A percentile compares a stretch with the other conserved stretches of the same genome.
These are phyloP conservation scores for Passalora sequoiae DNA, from an alignment of 2,329 filamentous ascomycete genomes.

Conservation along the genomic window DNA sequence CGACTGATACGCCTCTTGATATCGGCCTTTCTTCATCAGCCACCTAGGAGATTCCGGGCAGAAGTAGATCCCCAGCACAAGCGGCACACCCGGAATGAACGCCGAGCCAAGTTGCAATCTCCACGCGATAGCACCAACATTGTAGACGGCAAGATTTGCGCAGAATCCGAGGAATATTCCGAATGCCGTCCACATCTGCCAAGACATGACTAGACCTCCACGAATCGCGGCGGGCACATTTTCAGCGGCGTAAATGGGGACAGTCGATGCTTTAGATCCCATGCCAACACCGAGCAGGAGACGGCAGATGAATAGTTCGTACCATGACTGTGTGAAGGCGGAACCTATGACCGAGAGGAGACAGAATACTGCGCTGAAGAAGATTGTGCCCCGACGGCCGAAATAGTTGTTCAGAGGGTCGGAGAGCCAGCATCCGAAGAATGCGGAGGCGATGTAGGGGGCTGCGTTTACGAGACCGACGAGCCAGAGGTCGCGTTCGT, in stretches of 20 bases:
- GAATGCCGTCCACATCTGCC: constrained; percentile 46
- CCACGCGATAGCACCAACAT: constrained; percentile 55
- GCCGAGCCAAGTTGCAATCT: constrained; percentile 58
- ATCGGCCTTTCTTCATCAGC: constrained; percentile 23
- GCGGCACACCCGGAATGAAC: constrained; percentile 59
- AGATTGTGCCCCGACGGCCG: constrained; percentile 30
- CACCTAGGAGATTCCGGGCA: constrained; percentile 37
- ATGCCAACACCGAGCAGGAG: constrained; percentile 62
- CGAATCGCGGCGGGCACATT: constrained; percentile 47
- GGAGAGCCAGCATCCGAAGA: constrained; percentile 21
- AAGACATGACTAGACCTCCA: constrained; percentile 31
- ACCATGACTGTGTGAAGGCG: constrained; percentile 60
- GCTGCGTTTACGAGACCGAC: constrained; percentile 48
- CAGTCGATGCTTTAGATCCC: constrained; percentile 39
- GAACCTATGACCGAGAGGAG: constrained; percentile 5
- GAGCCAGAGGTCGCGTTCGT: constrained; percentile 37
- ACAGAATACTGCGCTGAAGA: constrained; percentile 9
- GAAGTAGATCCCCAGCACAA: constrained; percentile 47
- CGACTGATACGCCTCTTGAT: constrained; percentile 38
- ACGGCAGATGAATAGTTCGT: constrained; percentile 62
- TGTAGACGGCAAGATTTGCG: constrained; percentile 51
- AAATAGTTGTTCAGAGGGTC: constrained; percentile 39
- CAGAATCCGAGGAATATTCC: constrained; percentile 61
- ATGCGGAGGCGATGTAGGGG: constrained; percentile 44
- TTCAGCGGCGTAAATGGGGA: constrained; percentile 38